Conservation (phyloP, 2,329 filamentous ascomycete genomes). For the Xylariaceae sp. region DNA sequence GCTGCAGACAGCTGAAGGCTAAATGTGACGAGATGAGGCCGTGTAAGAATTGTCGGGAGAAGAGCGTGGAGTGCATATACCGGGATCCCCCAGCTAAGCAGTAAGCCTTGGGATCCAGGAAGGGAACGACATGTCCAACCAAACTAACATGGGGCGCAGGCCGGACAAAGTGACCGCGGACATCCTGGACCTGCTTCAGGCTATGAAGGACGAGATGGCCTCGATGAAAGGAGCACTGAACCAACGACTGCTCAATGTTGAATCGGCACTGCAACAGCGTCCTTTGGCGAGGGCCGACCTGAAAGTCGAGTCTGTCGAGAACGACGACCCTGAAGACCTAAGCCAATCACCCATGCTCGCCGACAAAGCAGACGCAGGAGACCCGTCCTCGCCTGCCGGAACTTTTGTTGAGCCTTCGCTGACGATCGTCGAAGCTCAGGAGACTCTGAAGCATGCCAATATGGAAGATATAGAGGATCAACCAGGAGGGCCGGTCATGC, state of each 20-base stretch:
- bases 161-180: constrained; percentile 55
- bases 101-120: constrained; percentile 43
- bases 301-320: constrained; percentile 27
- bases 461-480: constrained; percentile 43
- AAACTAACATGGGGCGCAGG: constrained; percentile 22
- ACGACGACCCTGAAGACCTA: constrained; percentile 22
- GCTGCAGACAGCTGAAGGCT: constrained; percentile 78
- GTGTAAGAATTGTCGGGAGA: constrained; percentile 82
- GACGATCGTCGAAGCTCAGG: constrained; percentile 23
- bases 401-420: constrained; percentile 18
- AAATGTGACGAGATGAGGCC: constrained; percentile 86
- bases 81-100: constrained; percentile 87
- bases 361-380: constrained; percentile 14
- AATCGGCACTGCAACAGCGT: constrained; percentile 22
- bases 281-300: constrained; percentile 20
- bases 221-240: constrained; percentile 24
- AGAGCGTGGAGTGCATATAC: constrained; percentile 76
- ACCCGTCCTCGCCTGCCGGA: constrained; percentile 23
- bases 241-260: constrained; percentile 31
- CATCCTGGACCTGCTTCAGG: constrained; percentile 47
- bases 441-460: constrained; percentile 27
- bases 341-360: constrained; percentile 13
- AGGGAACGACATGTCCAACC: neutral
- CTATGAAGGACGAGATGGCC: constrained; percentile 27
- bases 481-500: constrained; percentile 43